Evolutionary conservation across 1,284 basidiomycete species (phyloP).

Genomic region (Afroboletus lepidellus): DNA sequence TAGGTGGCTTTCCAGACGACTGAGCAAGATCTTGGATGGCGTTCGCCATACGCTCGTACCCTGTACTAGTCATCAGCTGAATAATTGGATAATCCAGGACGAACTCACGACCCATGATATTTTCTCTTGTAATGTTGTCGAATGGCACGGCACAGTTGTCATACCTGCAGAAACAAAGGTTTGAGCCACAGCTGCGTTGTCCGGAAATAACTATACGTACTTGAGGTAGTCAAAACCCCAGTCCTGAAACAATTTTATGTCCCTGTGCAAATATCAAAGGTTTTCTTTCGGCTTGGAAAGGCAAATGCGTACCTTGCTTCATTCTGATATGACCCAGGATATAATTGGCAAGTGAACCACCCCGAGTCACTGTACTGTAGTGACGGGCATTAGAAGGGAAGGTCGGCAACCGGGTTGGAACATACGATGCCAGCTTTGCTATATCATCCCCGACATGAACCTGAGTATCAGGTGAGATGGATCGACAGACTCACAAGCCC

Average conservation of each 20-base stretch:
- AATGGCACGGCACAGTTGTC: conserved; percentile 61
- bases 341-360: conserved; percentile 35
- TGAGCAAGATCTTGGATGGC: conserved; percentile 47
- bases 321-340: conserved; percentile 33
- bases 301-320: conserved; percentile 24
- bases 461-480: background rate
- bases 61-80: conserved; percentile 25
- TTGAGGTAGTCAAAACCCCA: conserved; percentile 64
- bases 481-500: conserved; percentile 44
- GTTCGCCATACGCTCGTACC: conserved; percentile 52
- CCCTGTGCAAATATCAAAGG: conserved; percentile 29
- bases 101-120: conserved; percentile 54
- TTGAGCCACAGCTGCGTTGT: background rate
- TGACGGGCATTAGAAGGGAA: conserved; percentile 4
- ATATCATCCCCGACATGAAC: conserved; percentile 5
- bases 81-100: background rate
- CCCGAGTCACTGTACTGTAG: conserved; percentile 34
- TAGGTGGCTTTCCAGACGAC: conserved; percentile 42
- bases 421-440: conserved; percentile 56
- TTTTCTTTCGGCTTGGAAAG: background rate
- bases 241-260: conserved; percentile 48
- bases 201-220: conserved; percentile 33
- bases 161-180: conserved; percentile 39
- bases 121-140: conserved; percentile 50
- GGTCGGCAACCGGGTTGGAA: background rate